Percentiles rank a stretch among this genome's conserved stretches.
Evolutionary conservation across 2,329 filamentous ascomycete species (phyloP).

Genomic region (Colletotrichum melonis): DNA sequence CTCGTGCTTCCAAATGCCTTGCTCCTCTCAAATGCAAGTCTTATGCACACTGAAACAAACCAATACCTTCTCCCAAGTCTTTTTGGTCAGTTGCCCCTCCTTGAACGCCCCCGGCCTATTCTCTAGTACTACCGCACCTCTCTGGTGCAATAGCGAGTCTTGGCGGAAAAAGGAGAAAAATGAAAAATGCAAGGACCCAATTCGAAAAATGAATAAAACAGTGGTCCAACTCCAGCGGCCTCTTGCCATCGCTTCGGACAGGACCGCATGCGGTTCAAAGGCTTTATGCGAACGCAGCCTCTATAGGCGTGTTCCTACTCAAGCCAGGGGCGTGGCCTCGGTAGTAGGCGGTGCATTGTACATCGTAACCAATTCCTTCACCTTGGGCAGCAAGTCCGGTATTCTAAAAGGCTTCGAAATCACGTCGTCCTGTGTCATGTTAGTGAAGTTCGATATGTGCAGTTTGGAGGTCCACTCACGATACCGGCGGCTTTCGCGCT

Average conservation of each 20-base stretch:
- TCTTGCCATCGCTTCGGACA: background rate
- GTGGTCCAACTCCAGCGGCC: background rate
- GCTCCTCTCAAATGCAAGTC: background rate
- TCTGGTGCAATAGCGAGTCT: background rate
- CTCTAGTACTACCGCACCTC: background rate
- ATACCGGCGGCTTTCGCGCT: slow-evolving; percentile 79
- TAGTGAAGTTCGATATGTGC: background rate
- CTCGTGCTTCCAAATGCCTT: slow-evolving; percentile 20
- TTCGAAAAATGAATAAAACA: background rate
- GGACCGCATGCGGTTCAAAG: slow-evolving; percentile 1
- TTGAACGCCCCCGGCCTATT: slow-evolving; percentile 21
- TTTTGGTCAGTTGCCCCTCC: slow-evolving; percentile 11
- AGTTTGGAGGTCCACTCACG: slow-evolving; percentile 57
- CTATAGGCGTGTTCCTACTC: background rate
- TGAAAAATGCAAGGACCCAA: background rate
- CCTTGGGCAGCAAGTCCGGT: slow-evolving; percentile 75
- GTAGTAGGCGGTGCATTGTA: slow-evolving; percentile 48
- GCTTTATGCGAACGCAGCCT: slow-evolving; percentile 11
- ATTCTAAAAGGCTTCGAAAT: slow-evolving; percentile 86
- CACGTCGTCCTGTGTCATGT: slow-evolving; percentile 69
- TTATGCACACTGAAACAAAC: slow-evolving; percentile 7
- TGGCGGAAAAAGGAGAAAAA: background rate
- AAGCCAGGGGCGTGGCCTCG: background rate
- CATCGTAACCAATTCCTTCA: slow-evolving; percentile 65
- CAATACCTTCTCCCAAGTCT: slow-evolving; percentile 13